Conservation (phyloP, 192 early-diverging fungal species). For the Podila minutissima region DNA sequence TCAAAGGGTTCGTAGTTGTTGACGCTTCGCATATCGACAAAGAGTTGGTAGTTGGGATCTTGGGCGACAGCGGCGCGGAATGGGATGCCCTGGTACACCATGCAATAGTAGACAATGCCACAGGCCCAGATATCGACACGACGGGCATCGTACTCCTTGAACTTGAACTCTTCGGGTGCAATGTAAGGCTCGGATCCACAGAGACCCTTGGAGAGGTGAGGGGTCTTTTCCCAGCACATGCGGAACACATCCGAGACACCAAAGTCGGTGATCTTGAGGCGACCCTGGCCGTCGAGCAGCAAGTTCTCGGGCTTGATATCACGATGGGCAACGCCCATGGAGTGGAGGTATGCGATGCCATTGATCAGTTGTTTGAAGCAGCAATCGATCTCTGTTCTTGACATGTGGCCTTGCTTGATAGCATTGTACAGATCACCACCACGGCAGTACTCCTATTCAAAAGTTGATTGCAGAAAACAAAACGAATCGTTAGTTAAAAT, state of each 20-base stretch:
- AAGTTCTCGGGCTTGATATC: conserved; percentile 90
- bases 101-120: conserved; percentile 91
- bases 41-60: conserved; percentile 72
- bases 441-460: conserved; percentile 77
- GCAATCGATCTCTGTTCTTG: conserved; percentile 84
- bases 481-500: neutral
- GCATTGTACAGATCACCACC: conserved; percentile 92
- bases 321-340: conserved; percentile 95
- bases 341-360: conserved; percentile 92
- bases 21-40: conserved; percentile 59
- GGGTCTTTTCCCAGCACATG: conserved; percentile 80
- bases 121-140: conserved; percentile 94
- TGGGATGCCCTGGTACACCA: conserved; percentile 75
- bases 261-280: conserved; percentile 98
- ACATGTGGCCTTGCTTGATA: conserved; percentile 82
- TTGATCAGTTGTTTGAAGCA: conserved; percentile 92
- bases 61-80: conserved; percentile 67
- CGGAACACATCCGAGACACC: conserved; percentile 97
- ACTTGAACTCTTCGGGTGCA: conserved; percentile 87
- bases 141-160: conserved; percentile 89
- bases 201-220: conserved; percentile 87
- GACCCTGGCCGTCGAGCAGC: conserved; percentile 79
- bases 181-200: conserved; percentile 97
- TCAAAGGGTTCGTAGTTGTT: conserved; percentile 80
- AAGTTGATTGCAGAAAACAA: conserved; percentile 3